phyloP scores from a whole-genome alignment of 768 basidiomycete species.

The Naganishia onofrii region DNA sequence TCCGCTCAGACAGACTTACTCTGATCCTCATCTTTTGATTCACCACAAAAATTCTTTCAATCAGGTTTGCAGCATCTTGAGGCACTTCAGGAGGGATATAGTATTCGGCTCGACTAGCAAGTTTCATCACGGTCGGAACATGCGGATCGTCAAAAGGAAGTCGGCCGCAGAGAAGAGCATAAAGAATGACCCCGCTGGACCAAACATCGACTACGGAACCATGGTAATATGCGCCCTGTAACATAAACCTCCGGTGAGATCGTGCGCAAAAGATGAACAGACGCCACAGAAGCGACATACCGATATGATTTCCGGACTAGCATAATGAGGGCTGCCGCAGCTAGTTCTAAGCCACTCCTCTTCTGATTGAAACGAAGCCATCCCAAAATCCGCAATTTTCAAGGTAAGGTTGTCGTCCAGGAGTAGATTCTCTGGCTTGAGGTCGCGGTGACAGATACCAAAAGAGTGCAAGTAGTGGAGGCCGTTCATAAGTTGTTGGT shows the following conservation, averaged over 20 bases:
- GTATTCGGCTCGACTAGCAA: slow-evolving; percentile 74
- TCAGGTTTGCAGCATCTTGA: slow-evolving; percentile 70
- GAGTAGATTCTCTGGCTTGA: slow-evolving; percentile 96
- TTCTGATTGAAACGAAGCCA: slow-evolving; percentile 77
- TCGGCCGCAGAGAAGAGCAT: slow-evolving; percentile 79
- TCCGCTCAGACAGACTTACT: slow-evolving; percentile 56
- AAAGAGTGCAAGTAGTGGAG: slow-evolving; percentile 96
- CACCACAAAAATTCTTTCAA: slow-evolving; percentile 82
- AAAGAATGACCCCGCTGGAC: slow-evolving; percentile 94
- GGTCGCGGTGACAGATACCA: slow-evolving; percentile 95
- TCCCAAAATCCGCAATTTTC: slow-evolving; percentile 98
- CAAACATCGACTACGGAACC: slow-evolving; percentile 91
- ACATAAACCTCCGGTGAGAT: not conserved
- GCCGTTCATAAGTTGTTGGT: slow-evolving; percentile 92
- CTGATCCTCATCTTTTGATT: slow-evolving; percentile 76
- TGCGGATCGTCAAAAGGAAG: slow-evolving; percentile 95
- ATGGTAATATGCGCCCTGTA: slow-evolving; percentile 71
- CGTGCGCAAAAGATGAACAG: not conserved
- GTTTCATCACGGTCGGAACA: slow-evolving; percentile 68
- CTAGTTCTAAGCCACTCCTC: slow-evolving; percentile 83
- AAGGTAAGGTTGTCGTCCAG: slow-evolving; percentile 68
- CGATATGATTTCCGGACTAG: slow-evolving; percentile 91
- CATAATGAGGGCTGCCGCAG: slow-evolving; percentile 95
- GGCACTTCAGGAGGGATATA: slow-evolving; percentile 78
- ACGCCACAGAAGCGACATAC: slow-evolving; percentile 36